Conservation (phyloP, 495 filamentous ascomycete genomes). For the Hypoxylon lienhwacheense region DNA sequence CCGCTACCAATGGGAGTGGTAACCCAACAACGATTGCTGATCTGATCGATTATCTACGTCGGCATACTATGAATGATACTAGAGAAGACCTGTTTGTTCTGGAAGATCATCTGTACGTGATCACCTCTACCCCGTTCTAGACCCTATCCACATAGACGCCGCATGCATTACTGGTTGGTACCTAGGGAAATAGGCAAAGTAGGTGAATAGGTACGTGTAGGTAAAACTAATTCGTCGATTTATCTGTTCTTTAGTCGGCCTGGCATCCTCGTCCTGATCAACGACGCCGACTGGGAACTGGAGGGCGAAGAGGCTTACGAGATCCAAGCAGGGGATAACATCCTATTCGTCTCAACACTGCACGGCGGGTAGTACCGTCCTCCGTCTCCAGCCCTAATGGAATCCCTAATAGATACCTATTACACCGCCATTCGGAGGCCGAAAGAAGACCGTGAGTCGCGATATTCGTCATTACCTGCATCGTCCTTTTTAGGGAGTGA, state of each 20-base stretch:
- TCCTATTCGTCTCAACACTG: conserved; percentile 96
- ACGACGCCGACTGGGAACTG: conserved; percentile 97
- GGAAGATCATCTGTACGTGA: conserved; percentile 79
- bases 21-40: conserved; percentile 68
- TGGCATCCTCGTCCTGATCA: conserved; percentile 96
- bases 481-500: conserved; percentile 4
- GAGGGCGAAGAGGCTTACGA: conserved; percentile 92
- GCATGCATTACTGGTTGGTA: too few species aligned
- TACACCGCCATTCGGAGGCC: conserved; percentile 29
- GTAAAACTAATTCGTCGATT: conserved; percentile 26
- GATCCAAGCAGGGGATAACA: conserved; percentile 77
- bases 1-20: conserved; percentile 60
- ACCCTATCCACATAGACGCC: too few species aligned
- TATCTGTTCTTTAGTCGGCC: conserved; percentile 80
- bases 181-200: too few species aligned
- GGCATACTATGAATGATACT: conserved; percentile 81
- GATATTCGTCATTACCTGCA: conserved; percentile 25
- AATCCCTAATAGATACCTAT: background rate
- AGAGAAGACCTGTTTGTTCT: conserved; percentile 88
- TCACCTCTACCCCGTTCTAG: conserved; percentile 1
- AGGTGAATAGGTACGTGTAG: too few species aligned
- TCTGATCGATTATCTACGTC: conserved; percentile 77
- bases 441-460: conserved; percentile 12
- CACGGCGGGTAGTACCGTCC: conserved; percentile 72
- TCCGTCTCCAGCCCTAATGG: conserved; percentile 3